Evolutionary conservation across 2,329 filamentous ascomycete species (phyloP).

Genomic region (Claviceps sorghi): DNA sequence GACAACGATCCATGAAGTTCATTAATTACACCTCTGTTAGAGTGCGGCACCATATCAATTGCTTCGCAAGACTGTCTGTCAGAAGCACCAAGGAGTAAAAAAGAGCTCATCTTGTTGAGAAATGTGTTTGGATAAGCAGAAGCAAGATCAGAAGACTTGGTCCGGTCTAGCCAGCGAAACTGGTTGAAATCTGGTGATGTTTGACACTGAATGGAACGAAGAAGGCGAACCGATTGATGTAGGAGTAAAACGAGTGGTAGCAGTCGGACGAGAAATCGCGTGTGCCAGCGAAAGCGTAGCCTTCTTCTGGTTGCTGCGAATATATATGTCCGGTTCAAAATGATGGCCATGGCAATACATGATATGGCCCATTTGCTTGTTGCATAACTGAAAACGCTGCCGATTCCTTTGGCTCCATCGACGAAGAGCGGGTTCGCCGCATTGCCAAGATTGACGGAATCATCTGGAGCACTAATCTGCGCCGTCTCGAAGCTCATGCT

Average conservation of each 20-base stretch:
- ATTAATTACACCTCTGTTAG: conserved; percentile 30
- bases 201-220: conserved; percentile 85
- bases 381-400: conserved; percentile 78
- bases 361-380: conserved; percentile 86
- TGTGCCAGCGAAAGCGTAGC: conserved; percentile 59
- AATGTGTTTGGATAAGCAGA: conserved; percentile 55
- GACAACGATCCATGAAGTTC: conserved; percentile 65
- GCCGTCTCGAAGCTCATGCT: conserved; percentile 1
- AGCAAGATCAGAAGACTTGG: conserved; percentile 51
- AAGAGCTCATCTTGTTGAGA: conserved; percentile 58
- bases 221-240: conserved; percentile 51
- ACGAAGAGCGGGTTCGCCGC: conserved; percentile 34
- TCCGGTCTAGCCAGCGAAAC: conserved; percentile 54
- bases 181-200: conserved; percentile 59
- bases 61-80: conserved; percentile 63
- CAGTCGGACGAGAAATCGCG: conserved; percentile 55
- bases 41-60: conserved; percentile 52
- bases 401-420: conserved; percentile 53
- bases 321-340: conserved; percentile 84
- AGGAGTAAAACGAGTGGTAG: conserved; percentile 56
- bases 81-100: conserved; percentile 56
- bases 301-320: conserved; percentile 79
- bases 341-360: conserved; percentile 71
- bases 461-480: neutral
- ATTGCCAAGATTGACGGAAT: conserved; percentile 6